These are phyloP conservation scores for Aspergillus fumigatiaffinis DNA, from an alignment of 2,329 filamentous ascomycete species.

Conservation along the genomic window DNA sequence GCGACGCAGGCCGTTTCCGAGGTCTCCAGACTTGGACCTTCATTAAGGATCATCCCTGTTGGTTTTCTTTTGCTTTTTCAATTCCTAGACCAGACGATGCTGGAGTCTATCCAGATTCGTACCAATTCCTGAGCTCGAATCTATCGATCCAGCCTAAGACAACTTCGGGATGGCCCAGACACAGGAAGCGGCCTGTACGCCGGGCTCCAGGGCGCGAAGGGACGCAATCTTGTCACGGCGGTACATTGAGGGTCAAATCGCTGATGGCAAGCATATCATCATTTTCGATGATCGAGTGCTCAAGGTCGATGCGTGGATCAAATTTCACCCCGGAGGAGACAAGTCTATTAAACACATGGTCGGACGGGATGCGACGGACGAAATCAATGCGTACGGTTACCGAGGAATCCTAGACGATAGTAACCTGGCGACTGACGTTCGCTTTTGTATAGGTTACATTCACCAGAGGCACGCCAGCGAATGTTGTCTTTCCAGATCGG, in stretches of 20 bases:
- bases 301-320: conserved; percentile 83
- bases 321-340: conserved; percentile 87
- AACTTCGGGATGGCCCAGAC: conserved; percentile 4
- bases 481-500: conserved; percentile 86
- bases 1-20: neutral
- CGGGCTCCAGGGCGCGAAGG: conserved; percentile 34
- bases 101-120: neutral
- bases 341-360: conserved; percentile 92
- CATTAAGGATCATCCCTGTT: neutral
- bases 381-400: conserved; percentile 74
- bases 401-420: conserved; percentile 4
- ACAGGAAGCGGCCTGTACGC: conserved; percentile 1
- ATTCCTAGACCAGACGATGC: neutral
- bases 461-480: conserved; percentile 65
- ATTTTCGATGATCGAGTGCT: conserved; percentile 78
- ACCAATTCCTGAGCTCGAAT: neutral
- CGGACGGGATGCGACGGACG: conserved; percentile 88
- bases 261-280: conserved; percentile 72
- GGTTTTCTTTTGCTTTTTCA: neutral
- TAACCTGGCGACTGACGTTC: conserved; percentile 10
- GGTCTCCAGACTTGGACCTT: neutral
- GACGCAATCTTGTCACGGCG: conserved; percentile 54
- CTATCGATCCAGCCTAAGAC: conserved; percentile 1
- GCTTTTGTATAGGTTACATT: conserved; percentile 65
- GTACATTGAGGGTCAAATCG: conserved; percentile 77